These are phyloP conservation scores for Spathaspora girioi DNA, from an alignment of 805 yeast species.

Conservation along the genomic window DNA sequence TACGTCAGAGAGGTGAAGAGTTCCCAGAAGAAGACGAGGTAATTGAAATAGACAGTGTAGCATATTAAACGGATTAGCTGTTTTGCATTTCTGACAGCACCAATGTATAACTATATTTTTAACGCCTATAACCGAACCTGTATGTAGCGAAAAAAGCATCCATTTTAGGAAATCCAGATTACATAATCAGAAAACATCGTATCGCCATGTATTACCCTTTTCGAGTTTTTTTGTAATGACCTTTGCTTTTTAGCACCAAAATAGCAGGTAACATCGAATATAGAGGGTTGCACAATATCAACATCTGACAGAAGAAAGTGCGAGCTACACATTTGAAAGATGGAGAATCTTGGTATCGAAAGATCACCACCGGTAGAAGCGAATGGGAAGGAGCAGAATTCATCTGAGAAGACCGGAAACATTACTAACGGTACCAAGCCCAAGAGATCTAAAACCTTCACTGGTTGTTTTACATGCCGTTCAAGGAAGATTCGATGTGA, in stretches of 20 bases:
- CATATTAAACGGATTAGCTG: slow-evolving; percentile 6
- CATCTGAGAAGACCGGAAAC: background rate
- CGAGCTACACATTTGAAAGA: background rate
- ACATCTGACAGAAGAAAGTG: background rate
- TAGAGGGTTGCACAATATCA: background rate
- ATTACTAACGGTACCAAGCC: slow-evolving; percentile 4
- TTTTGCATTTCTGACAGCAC: background rate
- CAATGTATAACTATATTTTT: background rate
- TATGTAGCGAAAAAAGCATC: background rate
- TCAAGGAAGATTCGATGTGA: slow-evolving; percentile 80
- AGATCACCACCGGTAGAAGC: background rate
- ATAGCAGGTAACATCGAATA: background rate
- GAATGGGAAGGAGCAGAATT: background rate
- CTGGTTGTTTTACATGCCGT: slow-evolving; percentile 89
- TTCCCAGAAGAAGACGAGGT: slow-evolving; percentile 8
- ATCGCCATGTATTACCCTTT: slow-evolving; percentile 1
- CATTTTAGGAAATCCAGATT: background rate
- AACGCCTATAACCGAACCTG: no score
- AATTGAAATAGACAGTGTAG: slow-evolving; percentile 9
- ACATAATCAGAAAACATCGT: background rate
- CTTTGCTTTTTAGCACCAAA: background rate
- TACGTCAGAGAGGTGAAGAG: slow-evolving; percentile 7
- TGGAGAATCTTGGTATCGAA: background rate
- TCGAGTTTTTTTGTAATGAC: background rate
- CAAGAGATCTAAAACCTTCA: slow-evolving; percentile 58